Conservation (phyloP, 305 asterid species). For the Plantago lanceolata region DNA sequence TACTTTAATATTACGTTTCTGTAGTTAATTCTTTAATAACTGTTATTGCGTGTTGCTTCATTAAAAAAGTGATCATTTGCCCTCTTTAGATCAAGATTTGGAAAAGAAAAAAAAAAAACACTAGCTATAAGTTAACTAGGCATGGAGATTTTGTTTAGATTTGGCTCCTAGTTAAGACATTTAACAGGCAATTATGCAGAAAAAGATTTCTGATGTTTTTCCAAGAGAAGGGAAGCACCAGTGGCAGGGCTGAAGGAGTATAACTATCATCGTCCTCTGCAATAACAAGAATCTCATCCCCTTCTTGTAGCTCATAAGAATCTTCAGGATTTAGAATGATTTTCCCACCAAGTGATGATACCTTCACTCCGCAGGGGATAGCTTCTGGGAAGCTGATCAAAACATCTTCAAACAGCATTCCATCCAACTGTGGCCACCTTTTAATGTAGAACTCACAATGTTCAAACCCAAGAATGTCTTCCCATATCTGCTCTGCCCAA, state of each 20-base stretch:
- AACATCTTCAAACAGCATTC: conserved; percentile 83
- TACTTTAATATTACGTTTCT: neutral
- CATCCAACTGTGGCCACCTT: conserved; percentile 80
- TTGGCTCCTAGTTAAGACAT: conserved; percentile 3
- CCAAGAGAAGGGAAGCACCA: conserved; percentile 56
- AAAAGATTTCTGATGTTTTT: conserved; percentile 11
- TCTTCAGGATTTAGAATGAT: conserved; percentile 82
- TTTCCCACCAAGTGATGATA: conserved; percentile 74
- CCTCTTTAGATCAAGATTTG: conserved; percentile 10
- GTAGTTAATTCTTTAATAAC: neutral
- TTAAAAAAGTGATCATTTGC: conserved; percentile 16
- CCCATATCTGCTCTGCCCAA: conserved; percentile 70
- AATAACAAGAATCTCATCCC: conserved; percentile 85
- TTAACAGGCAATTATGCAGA: conserved; percentile 20
- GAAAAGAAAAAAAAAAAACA: conserved; percentile 12
- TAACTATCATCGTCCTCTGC: conserved; percentile 92
- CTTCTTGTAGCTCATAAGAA: conserved; percentile 73
- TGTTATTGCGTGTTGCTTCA: conserved; percentile 4
- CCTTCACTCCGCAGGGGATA: conserved; percentile 89
- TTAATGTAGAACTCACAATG: conserved; percentile 87
- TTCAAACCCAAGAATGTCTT: conserved; percentile 92
- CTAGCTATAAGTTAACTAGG: conserved; percentile 8
- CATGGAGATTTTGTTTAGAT: conserved; percentile 1
- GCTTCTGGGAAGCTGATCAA: conserved; percentile 86
- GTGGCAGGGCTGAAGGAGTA: conserved; percentile 67